Percentiles rank a stretch among this genome's conserved stretches.
Evolutionary conservation across 108 stramenopile genomes (phyloP).

Genomic region (Cyclotella baltica): DNA sequence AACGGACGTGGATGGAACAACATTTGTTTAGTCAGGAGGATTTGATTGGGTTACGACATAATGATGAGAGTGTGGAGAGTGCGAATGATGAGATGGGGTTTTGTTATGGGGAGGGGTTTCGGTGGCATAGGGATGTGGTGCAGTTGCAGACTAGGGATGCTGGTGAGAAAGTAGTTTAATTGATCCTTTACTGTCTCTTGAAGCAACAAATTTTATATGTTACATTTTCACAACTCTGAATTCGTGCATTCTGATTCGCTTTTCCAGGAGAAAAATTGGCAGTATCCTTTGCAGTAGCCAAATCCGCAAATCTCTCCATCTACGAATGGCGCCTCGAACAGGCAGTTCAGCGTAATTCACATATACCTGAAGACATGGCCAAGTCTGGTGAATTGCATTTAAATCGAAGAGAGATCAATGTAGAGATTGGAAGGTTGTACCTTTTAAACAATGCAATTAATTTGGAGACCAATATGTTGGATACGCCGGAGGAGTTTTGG

Average conservation of each 20-base stretch:
- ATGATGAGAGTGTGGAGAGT: conserved; percentile 45
- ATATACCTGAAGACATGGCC: conserved; percentile 61
- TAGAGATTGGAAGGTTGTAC: conserved; percentile 53
- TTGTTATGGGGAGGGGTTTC: conserved; percentile 45
- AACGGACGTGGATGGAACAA: conserved; percentile 48
- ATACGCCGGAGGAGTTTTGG: conserved; percentile 63
- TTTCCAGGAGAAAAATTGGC: conserved; percentile 53
- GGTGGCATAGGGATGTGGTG: conserved; percentile 54
- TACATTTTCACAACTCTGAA: too few relatives aligned
- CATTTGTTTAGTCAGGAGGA: conserved; percentile 44
- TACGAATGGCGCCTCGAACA: conserved; percentile 55
- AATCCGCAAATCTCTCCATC: conserved; percentile 46
- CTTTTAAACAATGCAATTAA: conserved; percentile 62
- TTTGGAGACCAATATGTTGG: conserved; percentile 54
- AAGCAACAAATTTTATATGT: neutral
- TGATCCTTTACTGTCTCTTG: neutral
- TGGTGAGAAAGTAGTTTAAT: conserved; percentile 10
- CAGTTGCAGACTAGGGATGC: conserved; percentile 56
- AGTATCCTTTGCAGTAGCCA: conserved; percentile 56
- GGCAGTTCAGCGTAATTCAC: conserved; percentile 50
- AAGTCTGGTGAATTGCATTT: conserved; percentile 48
- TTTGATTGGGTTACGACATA: conserved; percentile 42
- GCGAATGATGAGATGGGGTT: conserved; percentile 60
- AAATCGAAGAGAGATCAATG: conserved; percentile 45
- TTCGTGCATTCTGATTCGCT: neutral